These are phyloP conservation scores for Paraphoma chrysanthemicola DNA, from an alignment of 2,329 filamentous ascomycete genomes.

Conservation along the genomic window DNA sequence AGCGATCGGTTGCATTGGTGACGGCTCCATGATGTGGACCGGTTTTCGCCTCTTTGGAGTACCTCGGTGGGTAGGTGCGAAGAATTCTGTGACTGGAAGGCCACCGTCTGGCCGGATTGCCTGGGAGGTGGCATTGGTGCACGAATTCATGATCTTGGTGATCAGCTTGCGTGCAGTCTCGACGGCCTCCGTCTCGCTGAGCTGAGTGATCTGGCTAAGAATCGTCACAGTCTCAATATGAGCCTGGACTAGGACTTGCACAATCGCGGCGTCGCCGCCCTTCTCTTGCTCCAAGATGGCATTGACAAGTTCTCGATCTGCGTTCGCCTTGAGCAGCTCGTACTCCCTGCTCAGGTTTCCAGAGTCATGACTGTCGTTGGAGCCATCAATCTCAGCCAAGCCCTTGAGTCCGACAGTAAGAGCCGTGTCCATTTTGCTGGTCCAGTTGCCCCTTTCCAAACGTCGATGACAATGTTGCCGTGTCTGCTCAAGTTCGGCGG, in stretches of 20 bases:
- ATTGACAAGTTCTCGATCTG: constrained; percentile 78
- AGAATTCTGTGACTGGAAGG: constrained; percentile 66
- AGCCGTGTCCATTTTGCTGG: constrained; percentile 84
- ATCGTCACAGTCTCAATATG: constrained; percentile 92
- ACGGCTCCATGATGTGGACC: constrained; percentile 54
- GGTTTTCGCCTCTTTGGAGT: constrained; percentile 76
- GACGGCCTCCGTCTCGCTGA: constrained; percentile 85
- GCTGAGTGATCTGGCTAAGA: constrained; percentile 78
- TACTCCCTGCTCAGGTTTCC: constrained; percentile 79
- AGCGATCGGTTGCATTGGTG: constrained; percentile 53
- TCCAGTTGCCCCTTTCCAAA: constrained; percentile 83
- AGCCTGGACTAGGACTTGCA: constrained; percentile 84
- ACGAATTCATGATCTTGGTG: constrained; percentile 77
- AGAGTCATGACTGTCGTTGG: constrained; percentile 70
- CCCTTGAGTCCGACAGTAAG: constrained; percentile 84
- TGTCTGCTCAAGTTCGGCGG: constrained; percentile 87
- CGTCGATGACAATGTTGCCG: constrained; percentile 89
- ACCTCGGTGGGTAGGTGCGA: constrained; percentile 73
- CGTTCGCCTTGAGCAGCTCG: constrained; percentile 82
- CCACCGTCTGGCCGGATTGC: constrained; percentile 89
- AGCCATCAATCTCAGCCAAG: constrained; percentile 72
- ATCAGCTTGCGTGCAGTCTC: constrained; percentile 79
- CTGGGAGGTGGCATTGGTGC: constrained; percentile 76
- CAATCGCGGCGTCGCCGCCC: constrained; percentile 74
- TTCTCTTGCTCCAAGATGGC: constrained; percentile 86